Conservation (phyloP, 1,139 yeast genomes). For the Taphrina sp. region DNA sequence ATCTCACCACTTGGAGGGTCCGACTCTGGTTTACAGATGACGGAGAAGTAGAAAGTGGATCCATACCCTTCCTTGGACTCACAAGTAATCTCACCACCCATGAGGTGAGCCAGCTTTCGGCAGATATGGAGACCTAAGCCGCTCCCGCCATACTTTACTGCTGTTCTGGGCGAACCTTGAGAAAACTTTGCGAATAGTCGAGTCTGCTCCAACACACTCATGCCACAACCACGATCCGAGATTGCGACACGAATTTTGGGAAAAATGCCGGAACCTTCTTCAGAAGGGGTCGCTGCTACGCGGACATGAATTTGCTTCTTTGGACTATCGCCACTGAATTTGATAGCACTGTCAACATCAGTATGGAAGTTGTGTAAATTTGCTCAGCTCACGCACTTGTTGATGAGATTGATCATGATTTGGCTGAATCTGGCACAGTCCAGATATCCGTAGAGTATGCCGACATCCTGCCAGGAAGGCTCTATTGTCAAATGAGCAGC, state of each 20-base stretch:
- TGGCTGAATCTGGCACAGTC: neutral
- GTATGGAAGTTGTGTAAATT: no score
- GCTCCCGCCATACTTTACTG: slow-evolving; percentile 36
- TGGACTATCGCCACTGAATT: neutral
- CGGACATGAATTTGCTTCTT: neutral
- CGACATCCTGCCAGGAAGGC: neutral
- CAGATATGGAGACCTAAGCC: slow-evolving; percentile 37
- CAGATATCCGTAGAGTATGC: neutral
- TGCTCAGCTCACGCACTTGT: neutral
- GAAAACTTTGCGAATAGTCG: slow-evolving; percentile 35
- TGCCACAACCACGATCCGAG: slow-evolving; percentile 8
- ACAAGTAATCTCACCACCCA: slow-evolving; percentile 44
- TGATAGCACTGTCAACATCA: neutral
- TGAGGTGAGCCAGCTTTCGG: slow-evolving; percentile 36
- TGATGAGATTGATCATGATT: neutral
- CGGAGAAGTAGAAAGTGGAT: slow-evolving; percentile 52
- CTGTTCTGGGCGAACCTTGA: slow-evolving; percentile 36
- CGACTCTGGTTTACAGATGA: neutral
- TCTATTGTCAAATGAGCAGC: neutral
- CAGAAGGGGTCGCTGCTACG: neutral
- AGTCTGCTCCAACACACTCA: slow-evolving; percentile 1
- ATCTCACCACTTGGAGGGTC: neutral
- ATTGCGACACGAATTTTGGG: neutral
- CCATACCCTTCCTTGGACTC: slow-evolving; percentile 56
- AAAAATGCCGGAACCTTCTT: no score